Percentiles rank a stretch among this genome's conserved stretches.
These are phyloP conservation scores for Paramecium biaurelia DNA, from an alignment of 73 alveolate genomes.

Conservation along the genomic window DNA sequence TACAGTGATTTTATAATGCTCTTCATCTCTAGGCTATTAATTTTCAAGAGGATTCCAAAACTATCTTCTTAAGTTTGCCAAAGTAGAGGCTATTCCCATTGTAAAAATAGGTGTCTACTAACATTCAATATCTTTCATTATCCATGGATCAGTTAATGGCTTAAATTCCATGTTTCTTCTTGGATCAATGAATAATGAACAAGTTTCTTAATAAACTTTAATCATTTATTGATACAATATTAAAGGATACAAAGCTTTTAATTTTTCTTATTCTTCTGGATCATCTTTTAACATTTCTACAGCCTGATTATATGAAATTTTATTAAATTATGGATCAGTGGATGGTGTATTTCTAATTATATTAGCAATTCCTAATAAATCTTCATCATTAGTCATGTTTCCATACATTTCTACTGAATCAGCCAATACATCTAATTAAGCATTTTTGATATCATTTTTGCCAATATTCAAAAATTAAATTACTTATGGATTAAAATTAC, in stretches of 20 bases:
- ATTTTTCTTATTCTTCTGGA: not conserved
- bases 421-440: not conserved
- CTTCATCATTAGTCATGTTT: not conserved
- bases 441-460: not conserved
- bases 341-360: not conserved
- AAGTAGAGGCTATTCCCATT: conserved; percentile 2
- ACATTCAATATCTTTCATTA: not conserved
- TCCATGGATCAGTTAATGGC: not conserved
- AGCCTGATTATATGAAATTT: conserved; percentile 4
- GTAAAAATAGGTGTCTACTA: not conserved
- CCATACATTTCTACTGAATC: conserved; percentile 22
- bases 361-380: not conserved
- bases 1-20: conserved; percentile 4
- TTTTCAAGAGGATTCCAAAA: conserved; percentile 25
- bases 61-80: not conserved
- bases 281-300: not conserved
- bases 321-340: conserved; percentile 15
- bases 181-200: conserved; percentile 3
- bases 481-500: not conserved
- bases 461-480: not conserved
- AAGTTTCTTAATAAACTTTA: conserved; percentile 16
- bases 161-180: not conserved
- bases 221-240: not conserved
- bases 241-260: not conserved
- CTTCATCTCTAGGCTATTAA: conserved; percentile 39